Base-by-base conservation (phyloP, 192 early-diverging fungal species). In the Coemansia sp. region DNA sequence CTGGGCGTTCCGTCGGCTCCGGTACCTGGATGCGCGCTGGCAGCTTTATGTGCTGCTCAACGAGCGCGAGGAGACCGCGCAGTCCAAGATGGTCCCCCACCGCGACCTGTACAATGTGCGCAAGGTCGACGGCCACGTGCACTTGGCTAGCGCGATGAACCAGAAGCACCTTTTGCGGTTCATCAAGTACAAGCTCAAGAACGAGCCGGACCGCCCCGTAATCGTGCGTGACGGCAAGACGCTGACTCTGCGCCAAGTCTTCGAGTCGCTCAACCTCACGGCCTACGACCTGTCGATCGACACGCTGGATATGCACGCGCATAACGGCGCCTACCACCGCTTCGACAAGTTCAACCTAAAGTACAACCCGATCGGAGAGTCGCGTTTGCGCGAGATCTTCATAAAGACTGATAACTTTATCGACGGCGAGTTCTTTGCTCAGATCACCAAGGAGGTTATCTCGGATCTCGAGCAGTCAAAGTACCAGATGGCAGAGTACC, bases 341-440 rank as follows among this genome's bases (percentile, higher is more conserved):
- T 96, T 98, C 65, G 96, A 96, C 84, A 96, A 96, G 79, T 98
- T 98, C 86, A 98, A 98, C 75, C 78, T 95, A 19, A 96, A 98
- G 76, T 98, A 98, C 76, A 96, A 96, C 64, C 96, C 96, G 7
- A 86, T 98, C 52, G 96, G 96, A 23, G 95, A 96, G 76, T 95
- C 93, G 39, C 93, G 96, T 66, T 77, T 98, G 50, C 82, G 96
- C 50, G 95, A 96, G 75, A 96, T 98, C 62, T 98, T 98, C 68
- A 83, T 98, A 76, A 98, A 98, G 83, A 94, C 95, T 0, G 95
- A 98, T 77, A 98, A 98, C 75, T 89, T 83, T 62, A 90, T 96
- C 57, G 70, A 91, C 1, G 96, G 96, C 23, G 78, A 88, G 35
- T 98, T 93, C 74, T 84, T 98, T 63, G 96, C 96, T 1, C 94